phyloP scores from a whole-genome alignment of 805 yeast species.

The Isabelozyma pseudorhagii region DNA sequence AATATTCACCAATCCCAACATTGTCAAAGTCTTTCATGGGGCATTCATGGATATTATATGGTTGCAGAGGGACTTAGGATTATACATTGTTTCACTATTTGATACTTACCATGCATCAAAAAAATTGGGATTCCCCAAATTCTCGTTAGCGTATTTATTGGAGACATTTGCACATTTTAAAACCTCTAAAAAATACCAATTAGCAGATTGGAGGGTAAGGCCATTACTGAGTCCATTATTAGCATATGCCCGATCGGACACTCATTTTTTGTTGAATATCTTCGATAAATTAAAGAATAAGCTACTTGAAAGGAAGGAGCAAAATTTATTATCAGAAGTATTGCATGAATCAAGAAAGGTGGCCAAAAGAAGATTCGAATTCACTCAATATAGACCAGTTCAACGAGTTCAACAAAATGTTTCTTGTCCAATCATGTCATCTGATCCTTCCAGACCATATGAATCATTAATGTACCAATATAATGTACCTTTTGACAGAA shows the following conservation, averaged over 20 bases:
- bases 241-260: conserved; percentile 90
- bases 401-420: conserved; percentile 18
- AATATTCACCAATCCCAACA: conserved; percentile 75
- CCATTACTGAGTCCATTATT: conserved; percentile 76
- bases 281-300: conserved; percentile 70
- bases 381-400: conserved; percentile 58
- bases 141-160: conserved; percentile 78
- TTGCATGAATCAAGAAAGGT: conserved; percentile 73
- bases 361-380: conserved; percentile 79
- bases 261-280: conserved; percentile 83
- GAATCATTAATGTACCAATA: conserved; percentile 57
- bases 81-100: conserved; percentile 83
- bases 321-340: conserved; percentile 48
- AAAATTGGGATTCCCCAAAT: conserved; percentile 73
- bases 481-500: conserved; percentile 54
- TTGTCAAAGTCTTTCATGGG: conserved; percentile 91
- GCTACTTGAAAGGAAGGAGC: conserved; percentile 40
- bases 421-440: conserved; percentile 44
- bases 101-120: conserved; percentile 92
- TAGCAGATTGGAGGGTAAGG: conserved; percentile 94
- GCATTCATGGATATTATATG: conserved; percentile 96
- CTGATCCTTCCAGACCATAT: conserved; percentile 65
- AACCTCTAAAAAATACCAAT: conserved; percentile 90
- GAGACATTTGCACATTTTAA: conserved; percentile 78
- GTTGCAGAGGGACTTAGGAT: conserved; percentile 93